Base-by-base conservation (phyloP, 495 filamentous ascomycete species). In the Talaromyces stipitatus region DNA sequence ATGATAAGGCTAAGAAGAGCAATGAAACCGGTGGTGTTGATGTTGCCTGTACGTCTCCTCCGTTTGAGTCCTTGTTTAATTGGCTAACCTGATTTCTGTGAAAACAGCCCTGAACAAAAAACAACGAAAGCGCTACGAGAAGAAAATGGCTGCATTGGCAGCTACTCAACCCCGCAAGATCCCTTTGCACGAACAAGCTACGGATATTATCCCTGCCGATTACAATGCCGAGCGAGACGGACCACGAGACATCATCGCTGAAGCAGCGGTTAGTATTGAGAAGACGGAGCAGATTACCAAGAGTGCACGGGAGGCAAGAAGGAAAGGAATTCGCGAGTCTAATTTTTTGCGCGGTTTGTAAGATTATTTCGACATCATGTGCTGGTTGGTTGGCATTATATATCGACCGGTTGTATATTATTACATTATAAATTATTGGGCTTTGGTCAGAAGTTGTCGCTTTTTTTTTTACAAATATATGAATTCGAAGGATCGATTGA, bases 311-410 rank as follows among this genome's bases (percentile, higher is more conserved):
- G 80, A 77, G 60, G 85, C 90, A 61, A 80, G 90, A 65, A 83
- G 88, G 64, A 84, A 79, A 60, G 79, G 75, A 62, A 97, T 98
- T 63, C 94, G 92, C 78, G 94, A 97, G 75, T 78, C 64, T 56
- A 98, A 98, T 75, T 98, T 94, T 81, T 81, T 98, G 75, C 87
- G 85, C 77, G 80, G 84, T 16, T 87, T 95, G 82, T 84, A 80
- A 69, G 70, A 53, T 59, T 29, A 51, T 55, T 60, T n/a, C 26
- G 26, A 1, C n/a, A 7, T 18, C 1, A 22, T 26, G 24, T 47
- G 9, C 18, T 47, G 23, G 41, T 23, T 46, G 20, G 43, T 26
- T 41, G 36, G 36, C n/a, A n/a, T n/a, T n/a, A n/a, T 33, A 18
- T n/a, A 48, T 48, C 18, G 22, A 24, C 45, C 45, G n/a, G 1